Base-by-base conservation (phyloP, 257 asterid genomes). In the Penstemon davidsonii region DNA sequence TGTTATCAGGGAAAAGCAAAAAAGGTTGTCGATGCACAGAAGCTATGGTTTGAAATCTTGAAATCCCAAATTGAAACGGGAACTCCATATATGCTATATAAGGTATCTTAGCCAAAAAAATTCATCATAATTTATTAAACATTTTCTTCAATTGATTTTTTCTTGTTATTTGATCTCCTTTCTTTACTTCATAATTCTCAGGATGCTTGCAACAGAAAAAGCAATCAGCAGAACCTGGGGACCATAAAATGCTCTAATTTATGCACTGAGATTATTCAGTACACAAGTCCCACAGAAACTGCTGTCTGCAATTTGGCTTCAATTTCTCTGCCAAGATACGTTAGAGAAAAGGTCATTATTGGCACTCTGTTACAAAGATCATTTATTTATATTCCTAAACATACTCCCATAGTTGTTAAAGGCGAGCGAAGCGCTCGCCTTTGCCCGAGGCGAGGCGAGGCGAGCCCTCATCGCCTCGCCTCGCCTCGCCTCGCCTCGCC, bases 221-320 rank as follows among this genome's bases (percentile, higher is more conserved):
- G 99, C 81, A 94, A 94, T 97, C n/a, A 93, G 79, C 96, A 90
- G 83, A 93, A 93, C 72, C 79, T 93, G 56, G 99, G 99, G 15
- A 93, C 97, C 38, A 93, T 90, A 62, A 93, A 88, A 62, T 93
- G 95, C 40, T 93, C 97, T 5, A 93, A 93, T 82, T 79, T 93
- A 77, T 90, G 97, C 72, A 90, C 99, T 6, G 99, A 93, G 82
- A 93, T 93, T 64, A 81, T 93, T 54, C 92, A 93, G 80, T 90
- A 85, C 78, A 77, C 96, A 25, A 88, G 96, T 79, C 96, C 96
- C 44, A 73, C 91, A 3, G 97, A 93, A 84, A 88, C 99, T 84
- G 97, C 97, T 18, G 97, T 94, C 7, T 94, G 97, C 80, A 94
- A 94, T 79, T 81, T 94, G 62, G 97, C 99, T 58, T 94, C 99